Percentiles rank a stretch among this genome's conserved stretches.
Conservation (phyloP, 2,329 filamentous ascomycete species). For the Pseudonectria buxi region DNA sequence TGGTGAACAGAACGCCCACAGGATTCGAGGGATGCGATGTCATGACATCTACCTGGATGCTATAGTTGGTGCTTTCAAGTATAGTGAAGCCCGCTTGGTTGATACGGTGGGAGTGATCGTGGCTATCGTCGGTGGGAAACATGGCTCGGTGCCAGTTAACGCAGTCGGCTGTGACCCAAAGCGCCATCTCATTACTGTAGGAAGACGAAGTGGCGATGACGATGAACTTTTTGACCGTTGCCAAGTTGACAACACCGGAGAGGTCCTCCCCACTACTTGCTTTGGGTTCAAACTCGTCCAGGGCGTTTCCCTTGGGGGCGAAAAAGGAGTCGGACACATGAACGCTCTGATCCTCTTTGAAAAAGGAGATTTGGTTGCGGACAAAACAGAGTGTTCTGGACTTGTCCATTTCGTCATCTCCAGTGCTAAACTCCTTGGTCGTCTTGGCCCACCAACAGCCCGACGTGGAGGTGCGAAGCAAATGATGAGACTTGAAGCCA, state of each 20-base stretch:
- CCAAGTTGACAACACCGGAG: constrained; percentile 73
- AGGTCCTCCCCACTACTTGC: constrained; percentile 69
- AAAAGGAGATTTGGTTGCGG: constrained; percentile 62
- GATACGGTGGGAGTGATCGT: constrained; percentile 60
- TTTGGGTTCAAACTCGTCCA: constrained; percentile 66
- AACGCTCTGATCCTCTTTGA: constrained; percentile 68
- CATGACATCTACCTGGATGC: constrained; percentile 92
- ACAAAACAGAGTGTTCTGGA: constrained; percentile 76
- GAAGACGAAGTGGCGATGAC: constrained; percentile 74
- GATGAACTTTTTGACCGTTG: constrained; percentile 77
- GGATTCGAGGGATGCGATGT: constrained; percentile 56
- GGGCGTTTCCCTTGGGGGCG: constrained; percentile 37
- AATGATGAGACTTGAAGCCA: constrained; percentile 67
- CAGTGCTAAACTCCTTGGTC: constrained; percentile 64
- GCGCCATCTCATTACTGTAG: constrained; percentile 80
- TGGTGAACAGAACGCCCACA: constrained; percentile 87
- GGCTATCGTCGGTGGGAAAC: constrained; percentile 71
- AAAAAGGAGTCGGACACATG: constrained; percentile 83
- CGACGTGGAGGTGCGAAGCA: constrained; percentile 60
- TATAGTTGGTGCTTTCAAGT: constrained; percentile 94
- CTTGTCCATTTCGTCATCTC: constrained; percentile 56
- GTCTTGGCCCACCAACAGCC: constrained; percentile 86
- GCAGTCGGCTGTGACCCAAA: constrained; percentile 83
- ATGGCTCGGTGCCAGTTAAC: constrained; percentile 84
- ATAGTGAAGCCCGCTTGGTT: constrained; percentile 87